Evolutionary conservation across 495 filamentous ascomycete species (phyloP), one percentile per base, ranked within the genome.

Genomic region (Astrothelium subdiscretum): DNA sequence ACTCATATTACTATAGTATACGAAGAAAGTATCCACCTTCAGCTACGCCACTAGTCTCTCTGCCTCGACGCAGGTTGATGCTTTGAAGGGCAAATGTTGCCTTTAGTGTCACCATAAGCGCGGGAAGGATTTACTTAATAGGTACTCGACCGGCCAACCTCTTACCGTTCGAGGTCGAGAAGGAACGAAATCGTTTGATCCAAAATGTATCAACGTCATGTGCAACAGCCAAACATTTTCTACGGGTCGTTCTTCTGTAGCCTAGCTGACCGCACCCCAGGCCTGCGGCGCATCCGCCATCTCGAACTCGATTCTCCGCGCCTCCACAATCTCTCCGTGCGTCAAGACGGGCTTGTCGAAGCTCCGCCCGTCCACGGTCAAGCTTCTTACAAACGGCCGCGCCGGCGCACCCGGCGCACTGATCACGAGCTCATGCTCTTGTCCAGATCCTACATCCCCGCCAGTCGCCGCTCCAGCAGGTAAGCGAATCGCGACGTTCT

Each of bases 371-470:
- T 68, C 63, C 20, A 65, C 60, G 18, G 12, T 63, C 59, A 68
- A 58, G 22, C 66, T 63, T 57, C 65, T 68, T 31, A 65, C 66
- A 52, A 57, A 65, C 0, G 66, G 66, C 59, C 59, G 65, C 20
- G 43, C 60, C 5, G 59, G 57, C 18, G 66, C 66, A 18, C 63
- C 63, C 10, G 60, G 54, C 12, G 66, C 63, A 10, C 32, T 62
- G 29, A 68, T 63, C n/a, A 59, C 44, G 38, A 42, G 43, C 52
- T 65, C 66, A 22, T 62, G n/a, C n/a, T n/a, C 59, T 20, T 63
- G 63, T 18, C 57, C 60, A 29, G 0, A 11, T 20, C 48, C 15
- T 24, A 54, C 48, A 8, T 60, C 44, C 0, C 66, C 66, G n/a
- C 63, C 66, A 5, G 63, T 68, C 18, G 38, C 59, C 6, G 63